A percentile compares a stretch with the other conserved stretches of the same genome.
Evolutionary conservation across 2,329 filamentous ascomycete species (phyloP).

Genomic region (Epicoccum sorghinum): DNA sequence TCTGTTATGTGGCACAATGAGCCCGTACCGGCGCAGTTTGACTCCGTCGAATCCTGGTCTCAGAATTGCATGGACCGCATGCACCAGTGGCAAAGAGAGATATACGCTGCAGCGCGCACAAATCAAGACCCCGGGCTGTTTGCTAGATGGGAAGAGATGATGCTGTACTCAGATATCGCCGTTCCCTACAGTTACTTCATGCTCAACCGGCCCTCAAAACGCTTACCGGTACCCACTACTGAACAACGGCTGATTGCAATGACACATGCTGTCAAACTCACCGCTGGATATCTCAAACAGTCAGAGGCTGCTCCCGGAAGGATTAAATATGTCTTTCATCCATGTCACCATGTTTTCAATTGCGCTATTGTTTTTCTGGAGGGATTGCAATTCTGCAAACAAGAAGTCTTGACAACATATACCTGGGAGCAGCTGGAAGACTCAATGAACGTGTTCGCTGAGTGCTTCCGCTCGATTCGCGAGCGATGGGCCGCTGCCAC

Average conservation of each 20-base stretch:
- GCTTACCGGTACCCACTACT: slow-evolving; percentile 34
- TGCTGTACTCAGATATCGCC: slow-evolving; percentile 42
- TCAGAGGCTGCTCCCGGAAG: slow-evolving; percentile 41
- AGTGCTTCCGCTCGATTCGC: slow-evolving; percentile 42
- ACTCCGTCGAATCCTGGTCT: slow-evolving; percentile 39
- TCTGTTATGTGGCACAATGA: slow-evolving; percentile 42
- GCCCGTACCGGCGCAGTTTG: slow-evolving; percentile 33
- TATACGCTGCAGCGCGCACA: slow-evolving; percentile 33
- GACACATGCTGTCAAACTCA: slow-evolving; percentile 39
- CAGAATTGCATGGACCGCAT: slow-evolving; percentile 34
- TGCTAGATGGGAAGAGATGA: slow-evolving; percentile 44
- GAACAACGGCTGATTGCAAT: slow-evolving; percentile 38
- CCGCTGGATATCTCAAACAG: slow-evolving; percentile 42
- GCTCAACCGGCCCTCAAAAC: slow-evolving; percentile 39
- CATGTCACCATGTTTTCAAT: slow-evolving; percentile 45
- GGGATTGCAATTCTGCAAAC: slow-evolving; percentile 38
- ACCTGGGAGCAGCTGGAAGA: slow-evolving; percentile 35
- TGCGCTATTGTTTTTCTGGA: slow-evolving; percentile 43
- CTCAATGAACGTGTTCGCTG: slow-evolving; percentile 40
- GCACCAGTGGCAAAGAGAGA: slow-evolving; percentile 39
- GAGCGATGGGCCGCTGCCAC: slow-evolving; percentile 45
- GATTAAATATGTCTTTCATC: slow-evolving; percentile 49
- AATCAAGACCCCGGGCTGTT: slow-evolving; percentile 36
- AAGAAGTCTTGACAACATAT: slow-evolving; percentile 37
- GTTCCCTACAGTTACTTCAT: slow-evolving; percentile 38